Base-by-base conservation (phyloP, 768 basidiomycete genomes). In the Trametes cinnabarina region DNA sequence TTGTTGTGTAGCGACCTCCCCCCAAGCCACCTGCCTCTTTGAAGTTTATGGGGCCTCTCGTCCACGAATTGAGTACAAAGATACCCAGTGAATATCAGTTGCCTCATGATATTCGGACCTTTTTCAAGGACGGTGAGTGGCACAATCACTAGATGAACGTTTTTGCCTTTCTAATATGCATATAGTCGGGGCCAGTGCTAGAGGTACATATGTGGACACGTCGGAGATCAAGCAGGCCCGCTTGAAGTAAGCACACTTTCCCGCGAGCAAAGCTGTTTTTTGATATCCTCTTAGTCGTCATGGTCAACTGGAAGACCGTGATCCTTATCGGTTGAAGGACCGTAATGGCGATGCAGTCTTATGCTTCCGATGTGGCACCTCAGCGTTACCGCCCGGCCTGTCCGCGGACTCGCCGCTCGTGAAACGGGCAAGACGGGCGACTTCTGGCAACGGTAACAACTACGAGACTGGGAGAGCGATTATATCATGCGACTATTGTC, bases 401-500 rank as follows among this genome's bases (percentile, higher is more conserved):
- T 74, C 79, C 35, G 80, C 83, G 23, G 75, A 79, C 42, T 76
- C 78, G 17, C 80, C 85, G 65, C 71, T 83, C 64, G 66, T 79
- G 67, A 83, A 82, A 69, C 79, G 82, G 55, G 73, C 80, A 41
- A 80, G 84, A 63, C 74, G 82, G 63, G 78, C 79, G 7, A 69
- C 72, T 5, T 57, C 65, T 71, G 76, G 46, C 55, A 71, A 71
- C 49, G 46, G 61, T 69, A 68, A 68, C 63, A 58, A 71, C 72
- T 73, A 79, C 22, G 86, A 87, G 58, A 74, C 78, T 47, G 88
- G 87, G 77, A 85, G 79, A 71, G 78, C 80, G 65, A 93, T 98
- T 50, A 78, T 98, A 62, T 92, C 94, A 22, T 99, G 97, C 71
- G 97, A 99, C 73, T 92, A 94, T 68, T 99, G 97, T 73, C 81